A percentile compares a stretch with the other conserved stretches of the same genome.
phyloP scores from a whole-genome alignment of 2,329 filamentous ascomycete species.

The Claviceps pazoutovae region DNA sequence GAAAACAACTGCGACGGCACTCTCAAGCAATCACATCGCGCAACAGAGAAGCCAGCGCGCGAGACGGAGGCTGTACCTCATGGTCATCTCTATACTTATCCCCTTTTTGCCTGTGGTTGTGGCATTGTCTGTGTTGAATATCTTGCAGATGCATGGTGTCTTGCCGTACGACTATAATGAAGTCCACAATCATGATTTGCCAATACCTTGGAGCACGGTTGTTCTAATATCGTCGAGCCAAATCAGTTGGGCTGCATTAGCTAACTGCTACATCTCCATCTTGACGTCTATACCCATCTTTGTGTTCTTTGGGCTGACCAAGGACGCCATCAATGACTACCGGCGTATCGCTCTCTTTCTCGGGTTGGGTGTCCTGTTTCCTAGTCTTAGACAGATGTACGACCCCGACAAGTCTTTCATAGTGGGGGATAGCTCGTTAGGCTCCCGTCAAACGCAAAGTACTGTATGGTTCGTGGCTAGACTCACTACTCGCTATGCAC shows the following conservation, averaged over 20 bases:
- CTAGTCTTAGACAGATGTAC: constrained; percentile 25
- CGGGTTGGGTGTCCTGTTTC: constrained; percentile 31
- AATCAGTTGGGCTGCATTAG: constrained; percentile 26
- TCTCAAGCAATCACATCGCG: constrained; percentile 27
- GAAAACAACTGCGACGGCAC: constrained; percentile 23
- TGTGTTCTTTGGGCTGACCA: constrained; percentile 41
- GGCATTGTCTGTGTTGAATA: constrained; percentile 26
- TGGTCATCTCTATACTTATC: constrained; percentile 36
- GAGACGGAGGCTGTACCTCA: constrained; percentile 39
- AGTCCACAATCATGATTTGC: constrained; percentile 25
- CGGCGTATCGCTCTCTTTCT: constrained; percentile 23
- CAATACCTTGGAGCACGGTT: constrained; percentile 33
- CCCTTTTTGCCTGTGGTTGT: constrained; percentile 36
- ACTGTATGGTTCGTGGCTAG: constrained; percentile 8
- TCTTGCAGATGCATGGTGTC: constrained; percentile 17
- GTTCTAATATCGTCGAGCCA: constrained; percentile 28
- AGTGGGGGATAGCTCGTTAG: constrained; percentile 9
- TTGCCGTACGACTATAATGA: constrained; percentile 26
- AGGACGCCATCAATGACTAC: constrained; percentile 38
- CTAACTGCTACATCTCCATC: constrained; percentile 35
- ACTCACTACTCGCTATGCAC: not conserved
- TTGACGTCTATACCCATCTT: constrained; percentile 34
- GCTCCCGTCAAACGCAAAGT: constrained; percentile 11
- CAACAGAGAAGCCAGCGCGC: constrained; percentile 31
- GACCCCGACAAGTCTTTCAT: constrained; percentile 18